phyloP scores from a whole-genome alignment of 2,329 filamentous ascomycete species.

The Colletotrichum horii region DNA sequence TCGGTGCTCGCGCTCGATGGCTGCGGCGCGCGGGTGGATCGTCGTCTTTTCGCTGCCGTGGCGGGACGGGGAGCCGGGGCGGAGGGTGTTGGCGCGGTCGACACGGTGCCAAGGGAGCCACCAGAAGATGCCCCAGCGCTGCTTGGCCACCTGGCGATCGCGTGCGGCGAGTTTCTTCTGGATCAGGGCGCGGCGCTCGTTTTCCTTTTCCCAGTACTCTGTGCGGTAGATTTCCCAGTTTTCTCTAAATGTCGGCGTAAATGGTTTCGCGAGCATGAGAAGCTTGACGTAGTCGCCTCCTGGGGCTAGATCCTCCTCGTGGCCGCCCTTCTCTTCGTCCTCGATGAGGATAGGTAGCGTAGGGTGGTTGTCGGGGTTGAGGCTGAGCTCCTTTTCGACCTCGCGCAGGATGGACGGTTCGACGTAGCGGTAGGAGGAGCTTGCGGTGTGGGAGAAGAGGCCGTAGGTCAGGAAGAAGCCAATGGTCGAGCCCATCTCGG shows the following conservation, averaged over 20 bases:
- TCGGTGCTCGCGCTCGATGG: conserved; percentile 51
- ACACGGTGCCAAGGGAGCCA: conserved; percentile 74
- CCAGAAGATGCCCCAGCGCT: conserved; percentile 80
- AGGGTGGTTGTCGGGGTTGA: conserved; percentile 46
- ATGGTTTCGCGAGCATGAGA: conserved; percentile 89
- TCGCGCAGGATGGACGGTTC: conserved; percentile 67
- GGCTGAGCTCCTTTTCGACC: conserved; percentile 63
- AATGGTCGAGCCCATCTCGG: conserved; percentile 74
- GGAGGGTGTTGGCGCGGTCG: conserved; percentile 31
- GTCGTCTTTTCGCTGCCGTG: conserved; percentile 42
- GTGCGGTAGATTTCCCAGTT: conserved; percentile 95
- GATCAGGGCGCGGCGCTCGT: conserved; percentile 81
- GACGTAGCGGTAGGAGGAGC: conserved; percentile 77
- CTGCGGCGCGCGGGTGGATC: conserved; percentile 43
- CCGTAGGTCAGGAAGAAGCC: conserved; percentile 82
- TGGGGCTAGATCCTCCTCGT: conserved; percentile 88
- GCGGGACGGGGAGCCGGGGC: conserved; percentile 28
- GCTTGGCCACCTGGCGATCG: conserved; percentile 70
- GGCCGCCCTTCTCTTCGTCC: conserved; percentile 68
- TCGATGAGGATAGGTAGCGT: conserved; percentile 48
- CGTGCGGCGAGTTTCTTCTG: conserved; percentile 72
- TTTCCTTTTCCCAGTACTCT: conserved; percentile 97
- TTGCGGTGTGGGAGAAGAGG: conserved; percentile 69
- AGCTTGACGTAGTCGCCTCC: conserved; percentile 94
- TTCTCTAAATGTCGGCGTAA: conserved; percentile 91